A percentile compares a stretch with the other conserved stretches of the same genome.
Evolutionary conservation across 2,329 filamentous ascomycete genomes (phyloP).

Genomic region (Aspergillus quadrilineatus): DNA sequence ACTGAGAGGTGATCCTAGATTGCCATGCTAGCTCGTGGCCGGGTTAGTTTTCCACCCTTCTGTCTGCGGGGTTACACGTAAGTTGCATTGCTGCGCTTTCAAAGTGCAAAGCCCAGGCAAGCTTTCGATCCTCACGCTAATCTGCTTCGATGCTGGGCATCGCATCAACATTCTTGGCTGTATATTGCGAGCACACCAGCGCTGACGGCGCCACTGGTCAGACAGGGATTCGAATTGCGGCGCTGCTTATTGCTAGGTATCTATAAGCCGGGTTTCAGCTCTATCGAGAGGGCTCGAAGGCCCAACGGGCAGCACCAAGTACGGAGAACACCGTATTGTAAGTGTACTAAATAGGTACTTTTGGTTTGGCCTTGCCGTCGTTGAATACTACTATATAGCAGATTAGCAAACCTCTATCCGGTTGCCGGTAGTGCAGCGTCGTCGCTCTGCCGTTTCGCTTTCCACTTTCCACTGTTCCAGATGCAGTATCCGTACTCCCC

Average conservation of each 20-base stretch:
- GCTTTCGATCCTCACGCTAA: not conserved
- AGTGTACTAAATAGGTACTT: not conserved
- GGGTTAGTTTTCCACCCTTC: not conserved
- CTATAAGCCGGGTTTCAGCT: not conserved
- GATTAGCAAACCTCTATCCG: not conserved
- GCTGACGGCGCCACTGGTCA: not conserved
- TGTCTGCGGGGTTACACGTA: constrained; percentile 9
- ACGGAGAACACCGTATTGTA: no score
- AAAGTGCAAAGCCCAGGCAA: not conserved
- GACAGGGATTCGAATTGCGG: not conserved
- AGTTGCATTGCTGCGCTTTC: not conserved
- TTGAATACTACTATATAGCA: not conserved
- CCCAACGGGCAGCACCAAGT: not conserved
- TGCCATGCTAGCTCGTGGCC: constrained; percentile 5
- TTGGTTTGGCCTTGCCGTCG: not conserved
- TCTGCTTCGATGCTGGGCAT: not conserved
- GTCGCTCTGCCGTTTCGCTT: not conserved
- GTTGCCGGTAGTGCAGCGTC: not conserved
- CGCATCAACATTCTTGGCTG: not conserved
- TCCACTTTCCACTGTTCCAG: not conserved
- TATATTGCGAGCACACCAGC: not conserved
- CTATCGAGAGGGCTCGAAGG: not conserved
- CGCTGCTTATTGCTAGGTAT: not conserved
- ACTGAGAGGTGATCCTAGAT: not conserved
- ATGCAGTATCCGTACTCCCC: not conserved